Percentiles rank a stretch among this genome's conserved stretches.
These are phyloP conservation scores for Tolypocladium sp. DNA, from an alignment of 2,329 filamentous ascomycete species.

Conservation along the genomic window DNA sequence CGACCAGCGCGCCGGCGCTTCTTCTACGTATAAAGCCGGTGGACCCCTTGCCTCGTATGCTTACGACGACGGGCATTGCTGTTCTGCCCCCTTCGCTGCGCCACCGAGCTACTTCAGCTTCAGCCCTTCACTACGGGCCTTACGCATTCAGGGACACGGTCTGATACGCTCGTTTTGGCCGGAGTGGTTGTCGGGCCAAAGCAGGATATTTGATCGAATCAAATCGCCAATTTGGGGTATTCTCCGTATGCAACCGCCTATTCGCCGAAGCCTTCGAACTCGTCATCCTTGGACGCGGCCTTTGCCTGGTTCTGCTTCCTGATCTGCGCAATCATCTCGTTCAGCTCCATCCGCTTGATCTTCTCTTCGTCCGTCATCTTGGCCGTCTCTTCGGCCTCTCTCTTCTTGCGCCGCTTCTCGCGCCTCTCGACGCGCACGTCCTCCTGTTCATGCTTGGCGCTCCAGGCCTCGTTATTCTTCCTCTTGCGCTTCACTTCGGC, in stretches of 20 bases:
- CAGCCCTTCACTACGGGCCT: too few relatives aligned
- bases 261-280: conserved; percentile 53
- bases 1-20: too few relatives aligned
- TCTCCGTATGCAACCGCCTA: conserved; percentile 14
- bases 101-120: background rate
- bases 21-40: too few relatives aligned
- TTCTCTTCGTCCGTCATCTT: conserved; percentile 65
- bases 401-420: conserved; percentile 55
- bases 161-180: background rate
- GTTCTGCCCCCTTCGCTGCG: too few relatives aligned
- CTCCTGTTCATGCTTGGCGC: conserved; percentile 57
- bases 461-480: conserved; percentile 63
- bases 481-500: conserved; percentile 44
- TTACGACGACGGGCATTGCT: too few relatives aligned
- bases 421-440: conserved; percentile 51
- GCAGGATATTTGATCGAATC: background rate
- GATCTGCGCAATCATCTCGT: conserved; percentile 56
- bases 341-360: conserved; percentile 51
- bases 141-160: too few relatives aligned
- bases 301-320: conserved; percentile 45
- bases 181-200: background rate
- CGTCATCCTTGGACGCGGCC: conserved; percentile 30
- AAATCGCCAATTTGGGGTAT: background rate
- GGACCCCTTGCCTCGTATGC: too few relatives aligned
- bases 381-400: conserved; percentile 52